Evolutionary conservation across 23 red algal genomes (phyloP), one percentile per base, ranked within the genome.

Genomic region (Gracilaria caudata): DNA sequence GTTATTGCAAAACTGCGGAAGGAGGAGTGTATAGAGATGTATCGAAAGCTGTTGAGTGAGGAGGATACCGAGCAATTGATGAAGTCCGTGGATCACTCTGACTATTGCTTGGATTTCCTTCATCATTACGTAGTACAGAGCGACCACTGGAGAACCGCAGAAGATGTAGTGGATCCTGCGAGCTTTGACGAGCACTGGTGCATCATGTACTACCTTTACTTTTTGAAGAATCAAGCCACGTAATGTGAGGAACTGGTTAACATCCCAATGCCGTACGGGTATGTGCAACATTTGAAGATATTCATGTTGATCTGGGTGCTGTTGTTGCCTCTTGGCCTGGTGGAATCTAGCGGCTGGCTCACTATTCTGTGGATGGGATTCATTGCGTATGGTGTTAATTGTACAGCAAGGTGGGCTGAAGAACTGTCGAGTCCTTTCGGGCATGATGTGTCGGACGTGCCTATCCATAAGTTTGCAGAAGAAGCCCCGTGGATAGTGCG

Each of bases 361-460:
- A 79, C 70, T 4, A 78, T 89, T 29, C 49, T 89, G 13, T 89
- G 86, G 86, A 80, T 78, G 26, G 74, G 32, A 17, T 65, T 89
- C 19, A 89, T 89, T 34, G 41, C 73, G 53, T 89, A 89, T 70
- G 86, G 86, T 7, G 51, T 89, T 25, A 37, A 80, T 89, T 73
- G 86, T 13, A 89, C 76, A 13, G 73, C 55, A 13, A 55, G 41
- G 40, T 78, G 73, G 73, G 10, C 86, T 1, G 71, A 51, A 40
- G 86, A 89, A 34, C 47, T 89, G 34, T 32, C 73, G 21, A 54
- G 80, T 56, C 86, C 86, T 20, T 89, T 89, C 37, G 86, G 86
- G 8, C 23, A 60, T 61, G 82, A 86, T 19, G 39, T 86, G 17
- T 86, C 82, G 12, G 82, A 86, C 55, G 49, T 86, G 36, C 82